Base-by-base conservation (phyloP, 768 basidiomycete species). In the Termitomyces sp. region DNA sequence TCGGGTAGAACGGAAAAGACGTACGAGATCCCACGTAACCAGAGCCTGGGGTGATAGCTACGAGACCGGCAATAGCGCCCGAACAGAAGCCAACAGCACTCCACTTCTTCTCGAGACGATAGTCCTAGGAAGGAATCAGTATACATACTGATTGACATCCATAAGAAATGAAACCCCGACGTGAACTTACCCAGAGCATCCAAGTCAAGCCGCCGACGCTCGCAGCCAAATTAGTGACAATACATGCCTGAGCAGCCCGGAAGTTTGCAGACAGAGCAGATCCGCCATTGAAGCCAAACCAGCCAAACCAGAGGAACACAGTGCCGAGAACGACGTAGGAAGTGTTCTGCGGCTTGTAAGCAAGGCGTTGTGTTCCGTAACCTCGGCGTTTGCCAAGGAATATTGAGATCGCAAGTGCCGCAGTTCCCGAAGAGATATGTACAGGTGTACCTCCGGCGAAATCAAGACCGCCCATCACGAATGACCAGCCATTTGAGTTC, bases 381-480 rank as follows among this genome's bases (percentile, higher is more conserved):
- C 94, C 95, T 33, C 88, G 78, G 52, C 95, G 87, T 66, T 89
- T 92, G 41, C 96, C 95, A 36, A 99, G 87, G 70, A 88, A 97
- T 65, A 94, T 74, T 26, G 90, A 94, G 61, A 95, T 90, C 12
- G 91, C 95, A 34, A 98, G 81, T 2, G 92, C 96, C 1, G 93
- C 94, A 0, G 86, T 86, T 48, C 96, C 96, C 16, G 93, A 95
- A 18, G 90, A 89, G 64, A 99, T 98, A 69, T 99, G 95, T 60
- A 99, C 94, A 22, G 96, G 96, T 12, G 93, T 95, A 53, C 96
- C 96, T 29, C 95, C 95, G 9, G 95, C 95, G 60, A 96, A 95
- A 69, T 94, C 92, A 55, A 93, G 87, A 58, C 88, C 90, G 16
- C 93, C 95, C 52, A 91, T 77, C 34, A 83, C 68, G 72, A 77